Conservation (phyloP, 2,329 filamentous ascomycete genomes). For the Colletotrichum karsti region DNA sequence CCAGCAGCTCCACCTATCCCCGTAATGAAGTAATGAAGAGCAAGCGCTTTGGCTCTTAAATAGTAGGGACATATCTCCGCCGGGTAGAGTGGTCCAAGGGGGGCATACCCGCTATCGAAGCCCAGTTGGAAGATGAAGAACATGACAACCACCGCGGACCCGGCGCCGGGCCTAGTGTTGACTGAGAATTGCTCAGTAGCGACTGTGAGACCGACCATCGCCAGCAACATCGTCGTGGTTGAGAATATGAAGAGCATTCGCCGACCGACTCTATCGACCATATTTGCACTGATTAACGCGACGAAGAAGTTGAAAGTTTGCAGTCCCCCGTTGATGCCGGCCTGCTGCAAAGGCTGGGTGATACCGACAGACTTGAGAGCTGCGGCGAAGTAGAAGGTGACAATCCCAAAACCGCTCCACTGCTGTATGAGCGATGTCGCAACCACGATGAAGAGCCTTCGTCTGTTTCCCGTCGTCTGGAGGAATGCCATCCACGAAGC, state of each 20-base stretch:
- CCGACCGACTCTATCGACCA: slow-evolving; percentile 37
- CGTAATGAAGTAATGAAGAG: background rate
- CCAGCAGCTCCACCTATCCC: background rate
- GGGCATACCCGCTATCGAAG: background rate
- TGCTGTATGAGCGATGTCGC: background rate
- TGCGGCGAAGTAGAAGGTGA: slow-evolving; percentile 34
- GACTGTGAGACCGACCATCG: slow-evolving; percentile 43
- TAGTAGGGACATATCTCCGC: background rate
- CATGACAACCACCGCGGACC: background rate
- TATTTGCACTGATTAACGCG: slow-evolving; percentile 33
- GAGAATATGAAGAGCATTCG: slow-evolving; percentile 33
- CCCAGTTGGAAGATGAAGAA: background rate
- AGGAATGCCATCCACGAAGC: background rate
- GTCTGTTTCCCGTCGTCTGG: background rate
- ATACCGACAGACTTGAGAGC: slow-evolving; percentile 30
- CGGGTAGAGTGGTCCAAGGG: background rate
- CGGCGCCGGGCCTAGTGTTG: slow-evolving; percentile 35
- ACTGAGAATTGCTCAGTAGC: slow-evolving; percentile 40
- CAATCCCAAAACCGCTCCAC: slow-evolving; percentile 43
- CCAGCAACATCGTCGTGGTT: slow-evolving; percentile 35
- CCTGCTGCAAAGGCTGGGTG: slow-evolving; percentile 32
- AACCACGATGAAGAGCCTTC: background rate
- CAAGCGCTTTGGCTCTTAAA: background rate
- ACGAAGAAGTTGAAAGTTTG: slow-evolving; percentile 37
- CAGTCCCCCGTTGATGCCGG: slow-evolving; percentile 36